These are phyloP conservation scores for Penicillium sp. DNA, from an alignment of 2,329 filamentous ascomycete genomes.

Conservation along the genomic window DNA sequence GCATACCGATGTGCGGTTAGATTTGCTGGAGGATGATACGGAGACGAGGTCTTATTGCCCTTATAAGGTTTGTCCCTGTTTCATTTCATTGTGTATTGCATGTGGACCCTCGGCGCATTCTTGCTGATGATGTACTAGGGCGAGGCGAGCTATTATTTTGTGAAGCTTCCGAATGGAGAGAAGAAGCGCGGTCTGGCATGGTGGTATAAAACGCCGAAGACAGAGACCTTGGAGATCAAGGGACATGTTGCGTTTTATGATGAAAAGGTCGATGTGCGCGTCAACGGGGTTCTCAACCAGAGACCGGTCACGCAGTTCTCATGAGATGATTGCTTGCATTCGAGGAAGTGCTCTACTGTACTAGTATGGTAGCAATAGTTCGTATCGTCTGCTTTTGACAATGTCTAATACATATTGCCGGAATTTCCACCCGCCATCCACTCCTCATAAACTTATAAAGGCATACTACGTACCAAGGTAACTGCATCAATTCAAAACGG, in stretches of 20 bases:
- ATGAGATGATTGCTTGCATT: not conserved
- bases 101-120: no score
- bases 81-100: not conserved
- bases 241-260: conserved; percentile 15
- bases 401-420: no score
- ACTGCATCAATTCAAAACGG: no score
- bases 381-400: no score
- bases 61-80: conserved; percentile 6
- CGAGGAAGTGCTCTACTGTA: no score
- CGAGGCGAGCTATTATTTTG: conserved; percentile 11
- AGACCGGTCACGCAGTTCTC: conserved; percentile 6
- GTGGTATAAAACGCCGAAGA: conserved; percentile 16
- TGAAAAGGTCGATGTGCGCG: conserved; percentile 14
- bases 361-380: no score
- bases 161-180: conserved; percentile 9
- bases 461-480: no score
- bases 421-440: no score
- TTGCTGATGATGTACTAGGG: not conserved
- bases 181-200: conserved; percentile 12
- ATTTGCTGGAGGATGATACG: conserved; percentile 7
- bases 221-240: conserved; percentile 12
- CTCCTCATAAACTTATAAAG: no score
- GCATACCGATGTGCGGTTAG: conserved; percentile 11
- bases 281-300: conserved; percentile 12
- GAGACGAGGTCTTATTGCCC: conserved; percentile 4